phyloP scores from a whole-genome alignment of 805 yeast genomes.

The Candida methanosorbosa region DNA sequence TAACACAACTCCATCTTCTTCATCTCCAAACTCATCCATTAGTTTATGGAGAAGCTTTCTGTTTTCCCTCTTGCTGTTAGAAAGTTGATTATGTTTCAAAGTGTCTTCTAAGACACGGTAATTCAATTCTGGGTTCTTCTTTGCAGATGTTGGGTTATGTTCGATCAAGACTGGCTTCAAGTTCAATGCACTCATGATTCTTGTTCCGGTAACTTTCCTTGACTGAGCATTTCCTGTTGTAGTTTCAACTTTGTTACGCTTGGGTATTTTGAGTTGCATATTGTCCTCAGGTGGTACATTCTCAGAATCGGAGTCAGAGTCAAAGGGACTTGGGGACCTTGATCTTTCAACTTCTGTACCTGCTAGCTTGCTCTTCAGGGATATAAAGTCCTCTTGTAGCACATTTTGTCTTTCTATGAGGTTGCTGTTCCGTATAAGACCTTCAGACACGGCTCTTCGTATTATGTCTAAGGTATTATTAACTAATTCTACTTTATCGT shows the following conservation, averaged over 20 bases:
- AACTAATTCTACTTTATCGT: not conserved
- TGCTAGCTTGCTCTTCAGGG: too few relatives aligned
- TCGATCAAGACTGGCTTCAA: constrained; percentile 18
- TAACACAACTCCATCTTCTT: constrained; percentile 15
- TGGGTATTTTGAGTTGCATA: not conserved
- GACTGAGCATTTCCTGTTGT: not conserved
- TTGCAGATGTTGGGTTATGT: constrained; percentile 18
- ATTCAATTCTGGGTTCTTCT: constrained; percentile 3
- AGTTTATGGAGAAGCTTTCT: constrained; percentile 21
- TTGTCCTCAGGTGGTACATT: not conserved
- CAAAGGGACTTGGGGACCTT: not conserved
- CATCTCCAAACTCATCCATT: constrained; percentile 24
- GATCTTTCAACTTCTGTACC: too few relatives aligned
- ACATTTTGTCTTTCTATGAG: not conserved
- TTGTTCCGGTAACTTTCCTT: constrained; percentile 4
- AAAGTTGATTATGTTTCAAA: constrained; percentile 1
- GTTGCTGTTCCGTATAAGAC: constrained; percentile 5
- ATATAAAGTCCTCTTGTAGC: not conserved
- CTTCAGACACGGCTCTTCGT: constrained; percentile 13
- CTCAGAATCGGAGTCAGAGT: not conserved
- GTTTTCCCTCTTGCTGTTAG: constrained; percentile 4
- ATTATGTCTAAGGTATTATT: constrained; percentile 8
- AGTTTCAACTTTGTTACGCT: too few relatives aligned
- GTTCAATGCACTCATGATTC: constrained; percentile 12
- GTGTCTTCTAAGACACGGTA: constrained; percentile 1